Evolutionary conservation across 495 filamentous ascomycete genomes (phyloP), one percentile per base, ranked within the genome.

Genomic region (Parachaetomium inaequale): DNA sequence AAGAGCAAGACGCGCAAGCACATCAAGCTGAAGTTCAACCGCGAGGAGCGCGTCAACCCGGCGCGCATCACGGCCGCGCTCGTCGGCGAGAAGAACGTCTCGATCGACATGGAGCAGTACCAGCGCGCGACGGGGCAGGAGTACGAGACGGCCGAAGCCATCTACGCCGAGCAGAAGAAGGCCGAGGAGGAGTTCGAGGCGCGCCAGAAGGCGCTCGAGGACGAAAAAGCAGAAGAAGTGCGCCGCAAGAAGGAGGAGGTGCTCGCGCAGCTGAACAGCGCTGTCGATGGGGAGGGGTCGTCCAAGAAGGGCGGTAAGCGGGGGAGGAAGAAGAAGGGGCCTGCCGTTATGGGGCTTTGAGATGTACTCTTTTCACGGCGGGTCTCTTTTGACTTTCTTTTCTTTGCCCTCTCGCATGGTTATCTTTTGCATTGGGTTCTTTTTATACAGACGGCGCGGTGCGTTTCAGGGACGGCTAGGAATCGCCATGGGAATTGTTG

Each of bases 1-100:
- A 85, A 86, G 0, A 84, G 84, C 31, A 82, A 88, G 23, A 89
- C 80, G 26, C 81, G 94, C 53, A 84, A 87, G 19, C 85, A 91
- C 66, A 86, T 98, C 71, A 96, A 97, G 76, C 74, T 88, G 50
- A 98, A 98, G 73, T 98, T 95, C 77, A 90, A 88, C 65, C 89
- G 88, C 56, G 94, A 98, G 74, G 95, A 98, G 75, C 80, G 85
- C n/a, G 76, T 82, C n/a, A 80, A 91, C 64, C 85, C 89, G 3
- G 71, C 78, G 15, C 81, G 84, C 49, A 84, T 98, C 66, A 87
- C 86, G 45, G 80, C 80, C 6, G 86, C 88, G 1, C 78, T 97
- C 7, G 74, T 87, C 49, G 78, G 77, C 43, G 79, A 84, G 25
- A 83, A 85, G 47, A 78, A 77, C 8, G 77, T 85, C 51, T 60